Base-by-base conservation (phyloP, 2,329 filamentous ascomycete species). In the Pezicula radicicola region DNA sequence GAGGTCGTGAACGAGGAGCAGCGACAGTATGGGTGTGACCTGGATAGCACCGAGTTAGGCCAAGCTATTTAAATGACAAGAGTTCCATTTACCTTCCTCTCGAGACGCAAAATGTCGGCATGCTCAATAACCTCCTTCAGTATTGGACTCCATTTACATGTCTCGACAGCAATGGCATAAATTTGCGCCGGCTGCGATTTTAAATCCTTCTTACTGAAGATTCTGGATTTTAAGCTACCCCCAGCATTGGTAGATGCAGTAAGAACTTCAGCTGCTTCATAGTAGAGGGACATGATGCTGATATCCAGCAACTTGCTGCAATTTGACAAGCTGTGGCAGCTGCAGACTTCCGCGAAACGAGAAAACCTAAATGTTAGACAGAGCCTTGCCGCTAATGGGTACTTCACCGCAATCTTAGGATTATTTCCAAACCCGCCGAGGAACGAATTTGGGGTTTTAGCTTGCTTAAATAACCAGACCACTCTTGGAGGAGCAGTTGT, bases 91-190 rank as follows among this genome's bases (percentile, higher is more conserved):
- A 94, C 92, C 83, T 96, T 96, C 58, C 83, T 86, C 74, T 99
- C 94, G 9, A 85, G 72, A n/a, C 79, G 79, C 35, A 97, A 73
- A 35, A 97, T 73, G 3, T 84, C 87, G 1, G 91, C 81, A 58
- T 80, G 83, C 61, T 97, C 91, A 64, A 99, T 83, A n/a, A 97
- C 87, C 64, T 96, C 91, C 63, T 91, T 91, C 45, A 99, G 73
- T 3, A 97, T 78, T 3, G 76, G 68, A 62, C 92, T 94, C 90
- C 93, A 97, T 83, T 96, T 97, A 60, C 88, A 85, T 1, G 89
- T 85, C 70, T 97, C 92, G 19, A 87, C 81, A 19, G 91, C 87
- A 35, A 99, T 76, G 8, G 94, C 94, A 67, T 94, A 97, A 7
- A 97, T 76, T 66, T 95, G 89, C 10, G 86, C 85, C 0, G 88